These are phyloP conservation scores for Pseudogymnoascus sp. DNA, from an alignment of 2,329 filamentous ascomycete species.

Conservation along the genomic window DNA sequence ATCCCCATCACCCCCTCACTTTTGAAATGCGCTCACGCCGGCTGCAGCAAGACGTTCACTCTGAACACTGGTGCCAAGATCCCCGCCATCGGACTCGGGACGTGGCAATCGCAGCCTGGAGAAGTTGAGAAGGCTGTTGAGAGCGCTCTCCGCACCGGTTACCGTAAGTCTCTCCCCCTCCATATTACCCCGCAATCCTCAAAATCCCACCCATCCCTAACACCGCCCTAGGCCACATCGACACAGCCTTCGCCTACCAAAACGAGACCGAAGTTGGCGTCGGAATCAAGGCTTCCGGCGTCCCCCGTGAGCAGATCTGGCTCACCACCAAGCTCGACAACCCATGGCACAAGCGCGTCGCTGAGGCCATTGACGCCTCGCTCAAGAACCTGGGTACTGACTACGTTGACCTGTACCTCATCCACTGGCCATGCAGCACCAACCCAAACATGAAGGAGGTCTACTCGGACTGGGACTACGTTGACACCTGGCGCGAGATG, in stretches of 20 bases:
- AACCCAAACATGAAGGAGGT: conserved; percentile 56
- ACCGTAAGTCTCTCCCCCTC: conserved; percentile 59
- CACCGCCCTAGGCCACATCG: conserved; percentile 49
- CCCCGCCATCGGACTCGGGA: conserved; percentile 66
- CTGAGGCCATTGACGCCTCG: conserved; percentile 51
- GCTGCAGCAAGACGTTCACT: conserved; percentile 46
- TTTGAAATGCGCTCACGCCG: conserved; percentile 18
- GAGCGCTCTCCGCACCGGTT: conserved; percentile 57
- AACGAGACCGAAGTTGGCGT: conserved; percentile 64
- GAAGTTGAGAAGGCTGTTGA: conserved; percentile 65
- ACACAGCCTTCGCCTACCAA: conserved; percentile 64
- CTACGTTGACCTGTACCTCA: conserved; percentile 63
- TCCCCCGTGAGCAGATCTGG: conserved; percentile 59
- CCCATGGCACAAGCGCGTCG: conserved; percentile 63
- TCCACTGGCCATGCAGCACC: conserved; percentile 63
- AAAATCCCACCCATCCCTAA: not conserved
- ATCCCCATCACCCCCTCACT: not conserved
- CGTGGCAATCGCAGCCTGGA: conserved; percentile 63
- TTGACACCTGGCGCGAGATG: conserved; percentile 69
- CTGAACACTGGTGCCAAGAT: conserved; percentile 74
- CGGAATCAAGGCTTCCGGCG: conserved; percentile 54
- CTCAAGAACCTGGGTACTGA: conserved; percentile 53
- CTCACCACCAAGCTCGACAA: conserved; percentile 79
- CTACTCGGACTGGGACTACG: conserved; percentile 70
- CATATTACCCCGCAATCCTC: conserved; percentile 10